These are phyloP conservation scores for Lepiota subincarnata DNA, from an alignment of 768 basidiomycete species.

Conservation along the genomic window DNA sequence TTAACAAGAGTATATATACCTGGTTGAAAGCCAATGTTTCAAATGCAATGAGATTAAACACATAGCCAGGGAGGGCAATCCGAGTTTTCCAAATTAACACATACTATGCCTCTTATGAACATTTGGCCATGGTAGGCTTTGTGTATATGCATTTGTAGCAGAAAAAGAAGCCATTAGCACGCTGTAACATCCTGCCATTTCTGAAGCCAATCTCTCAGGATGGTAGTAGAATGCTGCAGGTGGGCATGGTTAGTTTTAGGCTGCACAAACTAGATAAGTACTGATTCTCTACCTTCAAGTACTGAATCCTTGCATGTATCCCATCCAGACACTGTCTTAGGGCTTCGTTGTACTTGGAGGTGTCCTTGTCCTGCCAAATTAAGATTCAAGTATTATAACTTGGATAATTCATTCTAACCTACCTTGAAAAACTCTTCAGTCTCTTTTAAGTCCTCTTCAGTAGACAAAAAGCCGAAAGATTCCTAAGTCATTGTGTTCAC, in stretches of 20 bases:
- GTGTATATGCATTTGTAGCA: neutral
- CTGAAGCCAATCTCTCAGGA: slow-evolving; percentile 52
- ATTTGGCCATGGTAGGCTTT: neutral
- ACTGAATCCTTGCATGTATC: slow-evolving; percentile 55
- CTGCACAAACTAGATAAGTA: too few relatives aligned
- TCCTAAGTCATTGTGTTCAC: slow-evolving; percentile 18
- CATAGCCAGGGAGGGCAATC: too few relatives aligned
- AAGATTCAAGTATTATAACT: slow-evolving; percentile 17
- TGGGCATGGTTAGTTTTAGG: neutral
- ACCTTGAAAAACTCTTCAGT: slow-evolving; percentile 76
- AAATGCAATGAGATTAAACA: too few relatives aligned
- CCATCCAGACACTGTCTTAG: slow-evolving; percentile 68
- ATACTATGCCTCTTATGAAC: neutral
- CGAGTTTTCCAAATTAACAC: too few relatives aligned
- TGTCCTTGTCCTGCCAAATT: slow-evolving; percentile 53
- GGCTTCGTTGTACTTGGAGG: slow-evolving; percentile 60
- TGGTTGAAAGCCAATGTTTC: too few relatives aligned
- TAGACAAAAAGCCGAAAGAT: slow-evolving; percentile 49
- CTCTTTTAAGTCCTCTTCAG: slow-evolving; percentile 58
- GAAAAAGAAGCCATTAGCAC: neutral
- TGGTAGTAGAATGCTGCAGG: slow-evolving; percentile 51
- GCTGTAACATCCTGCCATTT: slow-evolving; percentile 27
- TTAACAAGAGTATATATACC: too few relatives aligned
- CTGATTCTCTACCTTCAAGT: slow-evolving; percentile 47
- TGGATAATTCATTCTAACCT: slow-evolving; percentile 17